Conservation (phyloP, 2,329 filamentous ascomycete species). For the Aspergillus ibericus region DNA sequence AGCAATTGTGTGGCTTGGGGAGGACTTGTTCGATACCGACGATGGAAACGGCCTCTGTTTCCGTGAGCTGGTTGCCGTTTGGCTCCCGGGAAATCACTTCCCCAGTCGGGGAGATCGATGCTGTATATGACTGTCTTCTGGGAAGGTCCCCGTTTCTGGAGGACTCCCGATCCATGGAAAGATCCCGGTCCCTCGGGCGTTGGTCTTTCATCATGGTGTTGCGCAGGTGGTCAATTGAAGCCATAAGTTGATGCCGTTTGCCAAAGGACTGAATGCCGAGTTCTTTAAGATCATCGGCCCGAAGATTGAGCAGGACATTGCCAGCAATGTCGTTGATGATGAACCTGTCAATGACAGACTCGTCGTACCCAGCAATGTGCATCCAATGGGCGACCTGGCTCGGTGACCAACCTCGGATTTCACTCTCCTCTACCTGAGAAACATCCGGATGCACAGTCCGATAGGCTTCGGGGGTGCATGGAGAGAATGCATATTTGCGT, state of each 20-base stretch:
- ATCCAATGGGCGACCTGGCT: conserved; percentile 29
- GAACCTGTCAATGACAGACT: conserved; percentile 76
- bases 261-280: conserved; percentile 64
- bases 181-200: not conserved
- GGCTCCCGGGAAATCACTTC: conserved; percentile 28
- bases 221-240: conserved; percentile 21
- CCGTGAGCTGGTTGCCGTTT: conserved; percentile 60
- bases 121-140: conserved; percentile 30
- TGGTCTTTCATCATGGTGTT: conserved; percentile 21
- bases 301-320: conserved; percentile 78
- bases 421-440: conserved; percentile 29
- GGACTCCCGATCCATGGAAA: conserved; percentile 5
- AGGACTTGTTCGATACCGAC: conserved; percentile 89
- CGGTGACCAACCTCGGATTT: conserved; percentile 35
- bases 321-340: conserved; percentile 91
- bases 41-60: conserved; percentile 82
- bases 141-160: no score
- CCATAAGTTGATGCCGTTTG: conserved; percentile 64
- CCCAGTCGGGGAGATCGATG: conserved; percentile 12
- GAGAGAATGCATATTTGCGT: conserved; percentile 16
- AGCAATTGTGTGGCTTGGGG: conserved; percentile 82
- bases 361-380: conserved; percentile 24
- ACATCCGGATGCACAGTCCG: conserved; percentile 26
- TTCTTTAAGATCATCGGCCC: conserved; percentile 75
- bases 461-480: conserved; percentile 58